phyloP scores from a whole-genome alignment of 2,329 filamentous ascomycete genomes.

The Ophiognomonia clavigignenti-juglandacearum region DNA sequence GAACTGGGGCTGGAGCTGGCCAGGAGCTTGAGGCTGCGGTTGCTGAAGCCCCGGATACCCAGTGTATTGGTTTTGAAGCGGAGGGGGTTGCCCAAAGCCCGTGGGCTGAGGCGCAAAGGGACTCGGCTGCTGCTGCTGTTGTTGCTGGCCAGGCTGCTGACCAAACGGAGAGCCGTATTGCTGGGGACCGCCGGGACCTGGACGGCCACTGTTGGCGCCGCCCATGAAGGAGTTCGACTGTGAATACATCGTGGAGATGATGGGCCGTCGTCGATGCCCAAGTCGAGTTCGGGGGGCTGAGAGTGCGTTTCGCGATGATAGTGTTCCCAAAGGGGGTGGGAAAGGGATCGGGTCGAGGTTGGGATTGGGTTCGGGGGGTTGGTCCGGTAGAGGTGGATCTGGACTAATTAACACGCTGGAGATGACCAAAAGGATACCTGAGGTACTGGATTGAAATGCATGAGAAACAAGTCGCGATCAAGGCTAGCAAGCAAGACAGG shows the following conservation, averaged over 20 bases:
- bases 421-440: slow-evolving; percentile 7
- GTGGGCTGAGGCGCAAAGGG: slow-evolving; percentile 57
- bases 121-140: slow-evolving; percentile 47
- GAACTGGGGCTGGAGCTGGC: slow-evolving; percentile 59
- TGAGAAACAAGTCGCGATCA: not conserved
- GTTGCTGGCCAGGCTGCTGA: slow-evolving; percentile 31
- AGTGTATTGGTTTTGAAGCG: slow-evolving; percentile 53
- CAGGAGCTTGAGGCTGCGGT: slow-evolving; percentile 50
- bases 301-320: not conserved
- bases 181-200: slow-evolving; percentile 58
- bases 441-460: not conserved
- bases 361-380: too few species aligned
- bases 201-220: slow-evolving; percentile 69
- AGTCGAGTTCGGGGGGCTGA: not conserved
- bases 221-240: slow-evolving; percentile 83
- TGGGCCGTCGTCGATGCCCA: not conserved
- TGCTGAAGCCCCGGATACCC: slow-evolving; percentile 55
- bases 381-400: slow-evolving; percentile 14
- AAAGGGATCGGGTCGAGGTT: not conserved
- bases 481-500: not conserved
- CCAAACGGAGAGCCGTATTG: slow-evolving; percentile 51
- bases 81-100: slow-evolving; percentile 49
- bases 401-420: slow-evolving; percentile 3
- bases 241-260: slow-evolving; percentile 69
- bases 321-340: slow-evolving; percentile 1